Conservation (phyloP, 306 rosid species). For the Inga leiocalycina region DNA sequence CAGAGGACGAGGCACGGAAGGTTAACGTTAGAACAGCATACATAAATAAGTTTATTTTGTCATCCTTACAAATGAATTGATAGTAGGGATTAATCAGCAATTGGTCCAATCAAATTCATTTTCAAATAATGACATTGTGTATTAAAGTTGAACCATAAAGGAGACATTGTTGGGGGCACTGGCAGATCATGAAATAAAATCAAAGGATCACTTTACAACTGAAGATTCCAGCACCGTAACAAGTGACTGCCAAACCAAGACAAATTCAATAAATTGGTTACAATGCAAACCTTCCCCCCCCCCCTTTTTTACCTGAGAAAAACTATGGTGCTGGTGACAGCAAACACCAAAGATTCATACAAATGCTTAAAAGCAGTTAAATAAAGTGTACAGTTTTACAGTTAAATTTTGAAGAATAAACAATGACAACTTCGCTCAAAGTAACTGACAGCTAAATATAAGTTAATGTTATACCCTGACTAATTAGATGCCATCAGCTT, state of each 20-base stretch:
- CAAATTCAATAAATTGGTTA: conserved; percentile 26
- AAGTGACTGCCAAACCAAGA: conserved; percentile 76
- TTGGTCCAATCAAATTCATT: conserved; percentile 9
- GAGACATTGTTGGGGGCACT: conserved; percentile 92
- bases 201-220: conserved; percentile 78
- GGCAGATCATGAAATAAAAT: conserved; percentile 88
- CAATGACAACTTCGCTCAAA: not conserved
- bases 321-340: not conserved
- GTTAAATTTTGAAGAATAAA: not conserved
- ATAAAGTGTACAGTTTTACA: no score
- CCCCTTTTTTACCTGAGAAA: not conserved
- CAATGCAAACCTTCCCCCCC: not conserved
- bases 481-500: not conserved
- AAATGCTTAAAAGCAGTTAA: not conserved
- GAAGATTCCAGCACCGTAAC: conserved; percentile 79
- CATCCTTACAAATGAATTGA: conserved; percentile 63
- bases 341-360: not conserved
- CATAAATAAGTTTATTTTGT: conserved; percentile 82
- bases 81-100: conserved; percentile 30
- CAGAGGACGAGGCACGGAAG: conserved; percentile 77
- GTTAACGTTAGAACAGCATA: conserved; percentile 94
- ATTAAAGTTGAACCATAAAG: conserved; percentile 66
- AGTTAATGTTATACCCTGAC: not conserved
- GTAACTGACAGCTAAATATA: not conserved
- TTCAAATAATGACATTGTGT: conserved; percentile 15